Evolutionary conservation across 106 monocot species (phyloP), one percentile per base, ranked within the genome.

Genomic region (Cymbidium sinense): DNA sequence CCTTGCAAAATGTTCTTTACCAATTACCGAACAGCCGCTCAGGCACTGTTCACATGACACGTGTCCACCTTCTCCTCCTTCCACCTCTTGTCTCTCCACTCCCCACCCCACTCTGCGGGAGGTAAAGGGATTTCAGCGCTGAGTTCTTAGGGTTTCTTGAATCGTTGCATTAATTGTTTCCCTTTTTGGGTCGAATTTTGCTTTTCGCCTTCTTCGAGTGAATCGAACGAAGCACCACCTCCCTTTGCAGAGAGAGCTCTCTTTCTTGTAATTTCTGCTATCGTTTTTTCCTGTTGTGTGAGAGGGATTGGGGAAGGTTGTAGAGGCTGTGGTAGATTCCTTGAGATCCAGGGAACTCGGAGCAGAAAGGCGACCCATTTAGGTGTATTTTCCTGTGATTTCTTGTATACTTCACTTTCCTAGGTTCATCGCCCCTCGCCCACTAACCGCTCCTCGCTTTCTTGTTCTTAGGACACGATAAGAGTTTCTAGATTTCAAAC

Each of bases 331-430:
- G 74, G 47, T 43, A n/a, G 74, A 28, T 85, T 82, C 82, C 82
- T 79, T 82, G 37, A 79, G 85, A 88, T 82, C 84, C 84, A 85
- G 79, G 84, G 79, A 76, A 88, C 79, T 36, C 76, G 34, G 75
- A 10, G 30, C 37, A 18, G 69, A 84, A 79, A 36, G 50, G 35
- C 17, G 2, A 29, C 70, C 62, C 71, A 55, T 54, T 70, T 51
- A 70, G 18, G 61, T 70, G 52, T 69, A 50, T 58, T 77, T 71
- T 77, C 82, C 55, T 77, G 82, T 77, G 76, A 77, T 77, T 33
- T 76, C 55, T 11, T 52, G 5, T 18, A 20, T 27, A 23, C 76
- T 47, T 70, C 34, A 20, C 25, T 18, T 80, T 74, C 27, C 81
- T 77, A 51, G 70, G 36, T 70, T 54, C 76, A 33, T 64, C 29